phyloP scores from a whole-genome alignment of 805 yeast species.

The Naumovozyma castellii region DNA sequence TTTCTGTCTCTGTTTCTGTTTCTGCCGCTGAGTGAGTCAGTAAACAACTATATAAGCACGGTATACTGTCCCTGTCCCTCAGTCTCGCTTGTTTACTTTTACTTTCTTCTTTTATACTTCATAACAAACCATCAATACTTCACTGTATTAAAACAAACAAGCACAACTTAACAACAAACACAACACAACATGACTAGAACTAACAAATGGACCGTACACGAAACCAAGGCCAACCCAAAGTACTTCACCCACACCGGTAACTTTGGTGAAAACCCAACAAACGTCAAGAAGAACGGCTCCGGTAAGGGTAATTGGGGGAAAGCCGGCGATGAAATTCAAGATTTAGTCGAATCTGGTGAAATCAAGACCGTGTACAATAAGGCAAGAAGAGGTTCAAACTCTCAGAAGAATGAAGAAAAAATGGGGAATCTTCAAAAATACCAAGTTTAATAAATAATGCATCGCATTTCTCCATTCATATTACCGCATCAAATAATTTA shows the following conservation, averaged over 20 bases:
- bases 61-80: too few relatives aligned
- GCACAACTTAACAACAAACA: constrained; percentile 1
- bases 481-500: background rate
- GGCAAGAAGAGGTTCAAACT: constrained; percentile 43
- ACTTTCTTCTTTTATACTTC: too few relatives aligned
- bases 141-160: background rate
- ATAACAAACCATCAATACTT: too few relatives aligned
- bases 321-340: constrained; percentile 67
- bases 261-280: constrained; percentile 58
- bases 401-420: constrained; percentile 35
- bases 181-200: constrained; percentile 57
- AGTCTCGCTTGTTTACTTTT: too few relatives aligned
- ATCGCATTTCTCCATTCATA: background rate
- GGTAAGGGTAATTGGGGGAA: constrained; percentile 87
- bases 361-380: constrained; percentile 39
- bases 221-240: constrained; percentile 48
- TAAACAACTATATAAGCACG: too few relatives aligned
- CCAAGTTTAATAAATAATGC: constrained; percentile 6
- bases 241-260: constrained; percentile 76
- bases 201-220: constrained; percentile 62
- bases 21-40: too few relatives aligned
- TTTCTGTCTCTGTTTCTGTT: too few relatives aligned
- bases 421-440: constrained; percentile 27
- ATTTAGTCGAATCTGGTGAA: constrained; percentile 50
- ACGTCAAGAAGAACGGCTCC: constrained; percentile 73